Conservation (phyloP, 2,329 filamentous ascomycete genomes). For the Epichloe festucae region DNA sequence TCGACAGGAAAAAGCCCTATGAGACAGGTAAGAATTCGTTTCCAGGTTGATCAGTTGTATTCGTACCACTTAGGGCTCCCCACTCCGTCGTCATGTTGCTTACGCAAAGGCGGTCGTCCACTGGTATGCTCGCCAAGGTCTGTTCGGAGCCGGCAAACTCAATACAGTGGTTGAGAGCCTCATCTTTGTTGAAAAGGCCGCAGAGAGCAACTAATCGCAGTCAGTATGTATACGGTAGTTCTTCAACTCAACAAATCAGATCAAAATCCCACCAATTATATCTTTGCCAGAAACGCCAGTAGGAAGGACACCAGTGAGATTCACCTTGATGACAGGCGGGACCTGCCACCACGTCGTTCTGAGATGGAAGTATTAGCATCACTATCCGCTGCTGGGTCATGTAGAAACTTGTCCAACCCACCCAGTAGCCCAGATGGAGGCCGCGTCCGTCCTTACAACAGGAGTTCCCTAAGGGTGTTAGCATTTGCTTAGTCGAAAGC, state of each 20-base stretch:
- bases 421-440: conserved; percentile 66
- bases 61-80: conserved; percentile 42
- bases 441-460: conserved; percentile 78
- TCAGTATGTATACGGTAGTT: conserved; percentile 26
- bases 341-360: conserved; percentile 76
- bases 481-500: conserved; percentile 17
- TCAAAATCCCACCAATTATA: too few relatives aligned
- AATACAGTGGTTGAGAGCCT: conserved; percentile 82
- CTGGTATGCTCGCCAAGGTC: conserved; percentile 57
- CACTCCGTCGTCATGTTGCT: conserved; percentile 73
- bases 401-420: not conserved
- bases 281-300: conserved; percentile 42
- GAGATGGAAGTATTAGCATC: conserved; percentile 13
- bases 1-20: conserved; percentile 60
- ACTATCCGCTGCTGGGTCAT: not conserved
- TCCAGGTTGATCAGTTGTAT: too few relatives aligned
- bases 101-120: conserved; percentile 58
- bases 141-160: conserved; percentile 75
- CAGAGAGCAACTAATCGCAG: conserved; percentile 68
- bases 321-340: conserved; percentile 71
- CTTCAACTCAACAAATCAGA: too few relatives aligned
- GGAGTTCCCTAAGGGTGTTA: conserved; percentile 36
- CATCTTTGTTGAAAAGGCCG: conserved; percentile 73
- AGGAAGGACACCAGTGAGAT: conserved; percentile 61
- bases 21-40: not conserved